phyloP scores from a whole-genome alignment of 345 rosid genomes.

The Bretschneidera sinensis region DNA sequence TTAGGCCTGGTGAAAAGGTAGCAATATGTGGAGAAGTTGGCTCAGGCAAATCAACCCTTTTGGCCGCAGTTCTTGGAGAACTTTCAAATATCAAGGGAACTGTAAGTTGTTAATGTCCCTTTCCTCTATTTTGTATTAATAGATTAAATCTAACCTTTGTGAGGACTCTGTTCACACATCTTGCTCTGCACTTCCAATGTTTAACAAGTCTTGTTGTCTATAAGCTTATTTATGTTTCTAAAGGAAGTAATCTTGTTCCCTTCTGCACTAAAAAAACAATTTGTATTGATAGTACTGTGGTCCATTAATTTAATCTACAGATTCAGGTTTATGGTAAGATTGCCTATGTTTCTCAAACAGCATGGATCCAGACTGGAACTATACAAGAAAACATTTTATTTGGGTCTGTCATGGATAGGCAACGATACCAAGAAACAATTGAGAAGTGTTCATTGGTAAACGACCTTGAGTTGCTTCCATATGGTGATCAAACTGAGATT shows the following conservation, averaged over 20 bases:
- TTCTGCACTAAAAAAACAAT: too few relatives aligned
- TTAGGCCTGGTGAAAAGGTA: conserved; percentile 61
- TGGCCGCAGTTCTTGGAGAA: conserved; percentile 92
- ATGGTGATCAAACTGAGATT: conserved; percentile 90
- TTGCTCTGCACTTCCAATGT: background rate
- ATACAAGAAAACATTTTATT: conserved; percentile 80
- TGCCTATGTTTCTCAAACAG: conserved; percentile 91
- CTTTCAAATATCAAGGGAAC: conserved; percentile 60
- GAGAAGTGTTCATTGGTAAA: conserved; percentile 73
- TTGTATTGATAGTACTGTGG: too few relatives aligned
- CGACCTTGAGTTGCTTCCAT: conserved; percentile 87
- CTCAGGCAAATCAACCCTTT: conserved; percentile 89
- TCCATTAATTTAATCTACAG: conserved; percentile 26
- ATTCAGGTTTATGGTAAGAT: conserved; percentile 66
- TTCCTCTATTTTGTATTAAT: background rate
- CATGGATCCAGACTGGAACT: conserved; percentile 95
- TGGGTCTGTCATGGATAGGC: conserved; percentile 66
- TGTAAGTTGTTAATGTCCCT: conserved; percentile 33
- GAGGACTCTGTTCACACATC: too few relatives aligned
- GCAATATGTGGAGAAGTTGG: conserved; percentile 98
- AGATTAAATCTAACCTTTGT: too few relatives aligned
- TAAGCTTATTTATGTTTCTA: too few relatives aligned
- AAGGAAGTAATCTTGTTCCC: too few relatives aligned
- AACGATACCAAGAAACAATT: conserved; percentile 65
- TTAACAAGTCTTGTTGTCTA: background rate